Conservation (phyloP, 2,329 filamentous ascomycete genomes). For the Neonectria neomacrospora region DNA sequence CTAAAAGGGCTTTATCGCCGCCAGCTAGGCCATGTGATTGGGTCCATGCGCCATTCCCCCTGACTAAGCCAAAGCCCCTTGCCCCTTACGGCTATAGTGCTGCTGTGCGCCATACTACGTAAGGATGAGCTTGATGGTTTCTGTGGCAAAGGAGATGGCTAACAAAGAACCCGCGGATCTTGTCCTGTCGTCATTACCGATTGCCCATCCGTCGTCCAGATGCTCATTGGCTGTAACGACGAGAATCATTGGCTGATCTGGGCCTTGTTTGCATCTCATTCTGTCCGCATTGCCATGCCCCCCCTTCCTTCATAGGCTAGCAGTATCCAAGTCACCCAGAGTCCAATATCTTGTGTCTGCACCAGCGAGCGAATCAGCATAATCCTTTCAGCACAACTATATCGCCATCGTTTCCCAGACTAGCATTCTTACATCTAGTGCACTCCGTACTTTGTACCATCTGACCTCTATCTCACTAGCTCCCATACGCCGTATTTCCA, state of each 20-base stretch:
- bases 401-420: background rate
- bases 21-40: constrained; percentile 6
- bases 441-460: background rate
- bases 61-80: background rate
- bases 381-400: background rate
- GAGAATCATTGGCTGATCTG: background rate
- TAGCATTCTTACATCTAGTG: background rate
- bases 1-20: constrained; percentile 19
- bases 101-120: constrained; percentile 1
- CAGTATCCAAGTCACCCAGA: background rate
- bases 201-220: background rate
- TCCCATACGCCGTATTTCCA: background rate
- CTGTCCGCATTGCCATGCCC: background rate
- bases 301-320: background rate
- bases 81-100: constrained; percentile 3
- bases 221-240: background rate
- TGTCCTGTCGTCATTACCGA: constrained; percentile 3
- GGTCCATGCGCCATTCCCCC: constrained; percentile 4
- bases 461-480: background rate
- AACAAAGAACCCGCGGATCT: constrained; percentile 1
- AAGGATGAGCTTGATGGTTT: background rate
- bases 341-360: background rate
- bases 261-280: background rate
- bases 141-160: constrained; percentile 8
- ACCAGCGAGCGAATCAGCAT: background rate